Conservation (phyloP, 305 asterid species). For the Solanum hybrid region DNA sequence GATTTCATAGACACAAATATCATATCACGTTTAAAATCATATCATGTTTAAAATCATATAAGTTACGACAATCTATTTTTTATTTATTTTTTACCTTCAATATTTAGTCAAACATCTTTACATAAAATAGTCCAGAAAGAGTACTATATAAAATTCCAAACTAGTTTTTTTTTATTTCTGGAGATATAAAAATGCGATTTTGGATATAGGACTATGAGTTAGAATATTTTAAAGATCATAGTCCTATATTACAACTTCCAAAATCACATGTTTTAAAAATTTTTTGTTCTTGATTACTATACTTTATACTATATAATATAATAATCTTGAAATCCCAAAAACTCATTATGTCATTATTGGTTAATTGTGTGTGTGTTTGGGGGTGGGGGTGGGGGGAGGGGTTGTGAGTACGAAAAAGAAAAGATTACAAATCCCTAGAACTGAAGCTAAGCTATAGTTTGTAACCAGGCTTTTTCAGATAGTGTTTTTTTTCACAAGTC, state of each 20-base stretch:
- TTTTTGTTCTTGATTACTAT: background rate
- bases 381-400: background rate
- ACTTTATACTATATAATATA: background rate
- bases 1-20: background rate
- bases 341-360: background rate
- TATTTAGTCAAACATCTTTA: background rate
- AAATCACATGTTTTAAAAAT: background rate
- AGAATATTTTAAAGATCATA: background rate
- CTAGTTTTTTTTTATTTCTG: background rate
- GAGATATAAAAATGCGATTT: background rate
- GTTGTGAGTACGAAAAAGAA: background rate
- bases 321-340: background rate
- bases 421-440: conserved; percentile 9
- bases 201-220: background rate
- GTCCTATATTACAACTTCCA: background rate
- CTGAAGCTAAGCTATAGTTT: conserved; percentile 10
- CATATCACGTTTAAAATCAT: background rate
- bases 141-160: background rate
- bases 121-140: background rate
- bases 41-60: background rate
- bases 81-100: background rate
- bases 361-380: background rate
- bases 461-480: conserved; percentile 8
- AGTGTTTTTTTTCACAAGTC: background rate
- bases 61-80: rapidly evolving